Evolutionary conservation across 2,329 filamentous ascomycete species (phyloP).

Genomic region (Colletotrichum viniferum): DNA sequence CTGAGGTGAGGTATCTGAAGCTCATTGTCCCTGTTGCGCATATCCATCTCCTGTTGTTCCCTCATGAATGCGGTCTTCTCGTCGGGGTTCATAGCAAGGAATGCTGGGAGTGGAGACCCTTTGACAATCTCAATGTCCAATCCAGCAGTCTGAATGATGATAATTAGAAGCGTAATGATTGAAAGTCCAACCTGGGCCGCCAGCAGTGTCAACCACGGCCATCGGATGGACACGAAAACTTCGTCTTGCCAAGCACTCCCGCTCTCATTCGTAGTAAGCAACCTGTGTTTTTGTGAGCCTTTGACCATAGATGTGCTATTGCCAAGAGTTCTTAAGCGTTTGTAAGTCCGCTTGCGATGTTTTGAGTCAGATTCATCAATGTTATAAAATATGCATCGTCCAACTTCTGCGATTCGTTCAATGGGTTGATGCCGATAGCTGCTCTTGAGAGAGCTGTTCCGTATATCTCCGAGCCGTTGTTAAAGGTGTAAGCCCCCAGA

Average conservation of each 20-base stretch:
- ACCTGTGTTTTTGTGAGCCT: background rate
- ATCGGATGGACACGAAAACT: background rate
- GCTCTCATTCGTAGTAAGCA: background rate
- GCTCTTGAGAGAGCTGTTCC: background rate
- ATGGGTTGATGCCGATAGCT: background rate
- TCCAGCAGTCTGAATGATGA: background rate
- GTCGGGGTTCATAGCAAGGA: background rate
- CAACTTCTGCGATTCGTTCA: background rate
- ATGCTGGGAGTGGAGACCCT: background rate
- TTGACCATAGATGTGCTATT: background rate
- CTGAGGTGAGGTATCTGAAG: background rate
- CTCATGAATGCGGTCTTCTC: background rate
- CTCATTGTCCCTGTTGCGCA: background rate
- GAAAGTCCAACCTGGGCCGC: slow-evolving; percentile 3
- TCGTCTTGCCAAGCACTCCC: slow-evolving; percentile 6
- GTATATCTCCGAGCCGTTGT: background rate
- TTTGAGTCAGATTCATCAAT: background rate
- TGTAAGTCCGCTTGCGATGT: slow-evolving; percentile 4
- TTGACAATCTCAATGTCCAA: slow-evolving; percentile 11
- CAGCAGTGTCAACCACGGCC: slow-evolving; percentile 8
- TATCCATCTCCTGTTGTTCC: background rate
- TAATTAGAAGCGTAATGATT: background rate
- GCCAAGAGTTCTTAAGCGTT: background rate
- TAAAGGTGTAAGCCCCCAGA: background rate
- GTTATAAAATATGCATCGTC: background rate